These are phyloP conservation scores for Diplocarpon mali DNA, from an alignment of 2,329 filamentous ascomycete species.

Conservation along the genomic window DNA sequence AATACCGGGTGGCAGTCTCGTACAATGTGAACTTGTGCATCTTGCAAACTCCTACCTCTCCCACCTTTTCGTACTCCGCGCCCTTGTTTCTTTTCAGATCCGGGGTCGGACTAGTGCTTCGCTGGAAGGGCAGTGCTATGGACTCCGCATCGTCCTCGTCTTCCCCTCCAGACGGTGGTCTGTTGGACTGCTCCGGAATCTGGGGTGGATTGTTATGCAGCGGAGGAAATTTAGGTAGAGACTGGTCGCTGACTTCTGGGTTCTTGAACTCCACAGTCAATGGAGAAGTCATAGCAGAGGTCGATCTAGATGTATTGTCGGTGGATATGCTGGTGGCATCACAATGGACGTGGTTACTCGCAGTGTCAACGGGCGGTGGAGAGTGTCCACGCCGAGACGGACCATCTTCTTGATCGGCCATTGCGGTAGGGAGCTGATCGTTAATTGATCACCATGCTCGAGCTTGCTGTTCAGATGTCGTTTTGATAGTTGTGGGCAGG, in stretches of 20 bases:
- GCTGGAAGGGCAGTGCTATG: constrained; percentile 44
- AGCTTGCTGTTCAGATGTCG: background rate
- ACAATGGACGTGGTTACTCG: constrained; percentile 19
- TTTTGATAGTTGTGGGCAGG: background rate
- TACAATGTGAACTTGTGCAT: constrained; percentile 99
- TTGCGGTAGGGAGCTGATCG: constrained; percentile 10
- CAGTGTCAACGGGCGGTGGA: constrained; percentile 16
- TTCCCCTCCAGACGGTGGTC: constrained; percentile 12
- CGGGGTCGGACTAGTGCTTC: constrained; percentile 37
- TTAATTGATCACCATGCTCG: constrained; percentile 10
- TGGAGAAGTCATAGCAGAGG: constrained; percentile 27
- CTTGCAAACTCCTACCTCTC: constrained; percentile 37
- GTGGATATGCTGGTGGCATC: constrained; percentile 18
- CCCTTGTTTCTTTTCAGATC: constrained; percentile 24
- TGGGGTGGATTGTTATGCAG: constrained; percentile 18
- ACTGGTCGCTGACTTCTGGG: constrained; percentile 14
- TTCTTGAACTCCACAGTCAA: constrained; percentile 21
- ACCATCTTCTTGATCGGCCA: constrained; percentile 25
- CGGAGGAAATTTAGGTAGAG: constrained; percentile 22
- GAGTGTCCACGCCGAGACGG: constrained; percentile 17
- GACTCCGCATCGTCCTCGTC: constrained; percentile 48
- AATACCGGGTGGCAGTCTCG: constrained; percentile 87
- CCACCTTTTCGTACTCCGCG: constrained; percentile 25
- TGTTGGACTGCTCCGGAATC: constrained; percentile 13
- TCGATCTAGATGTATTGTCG: constrained; percentile 20